Evolutionary conservation across 2,329 filamentous ascomycete species (phyloP).

Genomic region (Curvularia hawaiiensis): DNA sequence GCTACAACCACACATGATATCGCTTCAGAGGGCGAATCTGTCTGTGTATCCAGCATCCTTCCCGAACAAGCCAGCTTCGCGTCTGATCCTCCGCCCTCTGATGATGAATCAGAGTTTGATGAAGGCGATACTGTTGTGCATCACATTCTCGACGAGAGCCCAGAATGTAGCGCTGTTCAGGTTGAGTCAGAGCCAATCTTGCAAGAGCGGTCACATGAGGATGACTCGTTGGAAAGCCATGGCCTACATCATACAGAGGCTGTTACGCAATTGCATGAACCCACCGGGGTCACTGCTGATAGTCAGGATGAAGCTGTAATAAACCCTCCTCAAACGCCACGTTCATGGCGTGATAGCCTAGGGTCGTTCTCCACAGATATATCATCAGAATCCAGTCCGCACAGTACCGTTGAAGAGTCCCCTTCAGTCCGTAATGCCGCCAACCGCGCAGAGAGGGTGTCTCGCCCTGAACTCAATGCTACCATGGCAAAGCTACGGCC

Average conservation of each 20-base stretch:
- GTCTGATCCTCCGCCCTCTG: slow-evolving; percentile 8
- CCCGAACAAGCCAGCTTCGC: slow-evolving; percentile 3
- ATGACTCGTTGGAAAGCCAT: slow-evolving; percentile 6
- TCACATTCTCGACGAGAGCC: slow-evolving; percentile 28
- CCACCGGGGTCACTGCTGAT: slow-evolving; percentile 28
- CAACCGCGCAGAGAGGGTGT: slow-evolving; percentile 33
- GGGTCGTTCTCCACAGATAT: slow-evolving; percentile 38
- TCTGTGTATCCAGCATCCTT: slow-evolving; percentile 2
- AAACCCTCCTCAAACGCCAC: slow-evolving; percentile 39
- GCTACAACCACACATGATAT: not conserved
- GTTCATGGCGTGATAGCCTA: slow-evolving; percentile 37
- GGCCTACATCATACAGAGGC: slow-evolving; percentile 9
- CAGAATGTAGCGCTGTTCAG: slow-evolving; percentile 6
- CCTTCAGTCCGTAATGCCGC: slow-evolving; percentile 41
- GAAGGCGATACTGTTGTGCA: slow-evolving; percentile 45
- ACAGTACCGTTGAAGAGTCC: slow-evolving; percentile 41
- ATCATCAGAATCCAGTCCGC: slow-evolving; percentile 42
- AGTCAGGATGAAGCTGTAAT: slow-evolving; percentile 15
- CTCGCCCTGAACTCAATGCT: slow-evolving; percentile 50
- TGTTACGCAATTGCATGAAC: slow-evolving; percentile 22
- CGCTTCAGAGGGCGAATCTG: not conserved
- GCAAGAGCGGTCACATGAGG: slow-evolving; percentile 5
- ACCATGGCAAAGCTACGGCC: slow-evolving; percentile 50
- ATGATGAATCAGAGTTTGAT: slow-evolving; percentile 42
- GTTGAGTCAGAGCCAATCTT: slow-evolving; percentile 8